Conservation (phyloP, 441 rosid genomes). For the Pelargonium citronellum region DNA sequence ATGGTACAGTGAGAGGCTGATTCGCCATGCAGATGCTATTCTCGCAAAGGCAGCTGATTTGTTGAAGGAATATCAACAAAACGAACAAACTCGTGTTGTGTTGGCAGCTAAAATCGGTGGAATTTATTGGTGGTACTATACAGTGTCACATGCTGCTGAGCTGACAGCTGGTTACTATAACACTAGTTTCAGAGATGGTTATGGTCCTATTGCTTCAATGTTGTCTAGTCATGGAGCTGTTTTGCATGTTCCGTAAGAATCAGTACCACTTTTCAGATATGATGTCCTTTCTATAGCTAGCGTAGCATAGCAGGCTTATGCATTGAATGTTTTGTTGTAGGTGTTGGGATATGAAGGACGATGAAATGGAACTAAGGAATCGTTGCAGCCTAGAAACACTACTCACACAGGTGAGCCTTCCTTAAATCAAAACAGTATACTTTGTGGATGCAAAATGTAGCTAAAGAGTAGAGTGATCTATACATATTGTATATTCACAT, state of each 20-base stretch:
- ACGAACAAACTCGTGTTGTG: slow-evolving; percentile 36
- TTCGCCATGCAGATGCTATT: slow-evolving; percentile 62
- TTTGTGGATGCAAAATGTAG: too few species aligned
- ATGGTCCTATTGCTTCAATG: slow-evolving; percentile 54
- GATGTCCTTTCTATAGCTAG: too few species aligned
- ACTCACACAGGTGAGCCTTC: slow-evolving; percentile 40
- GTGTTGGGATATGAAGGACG: slow-evolving; percentile 46
- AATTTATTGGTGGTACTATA: slow-evolving; percentile 77
- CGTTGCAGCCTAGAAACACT: slow-evolving; percentile 67
- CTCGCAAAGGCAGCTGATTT: slow-evolving; percentile 45
- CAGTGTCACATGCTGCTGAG: slow-evolving; percentile 63
- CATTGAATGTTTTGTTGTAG: slow-evolving; percentile 19
- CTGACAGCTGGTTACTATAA: slow-evolving; percentile 74
- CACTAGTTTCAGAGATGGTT: slow-evolving; percentile 58
- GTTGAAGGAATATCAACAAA: slow-evolving; percentile 34
- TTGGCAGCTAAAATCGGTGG: slow-evolving; percentile 55
- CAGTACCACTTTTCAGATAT: neutral
- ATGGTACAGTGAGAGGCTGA: slow-evolving; percentile 59
- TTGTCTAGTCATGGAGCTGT: slow-evolving; percentile 65
- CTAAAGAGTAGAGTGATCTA: too few species aligned
- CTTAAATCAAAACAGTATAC: neutral
- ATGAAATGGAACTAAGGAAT: slow-evolving; percentile 45
- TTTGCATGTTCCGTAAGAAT: slow-evolving; percentile 48
- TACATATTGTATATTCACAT: neutral
- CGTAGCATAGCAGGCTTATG: neutral